phyloP scores from a whole-genome alignment of 257 asterid genomes.

The Solanum peruvianum region DNA sequence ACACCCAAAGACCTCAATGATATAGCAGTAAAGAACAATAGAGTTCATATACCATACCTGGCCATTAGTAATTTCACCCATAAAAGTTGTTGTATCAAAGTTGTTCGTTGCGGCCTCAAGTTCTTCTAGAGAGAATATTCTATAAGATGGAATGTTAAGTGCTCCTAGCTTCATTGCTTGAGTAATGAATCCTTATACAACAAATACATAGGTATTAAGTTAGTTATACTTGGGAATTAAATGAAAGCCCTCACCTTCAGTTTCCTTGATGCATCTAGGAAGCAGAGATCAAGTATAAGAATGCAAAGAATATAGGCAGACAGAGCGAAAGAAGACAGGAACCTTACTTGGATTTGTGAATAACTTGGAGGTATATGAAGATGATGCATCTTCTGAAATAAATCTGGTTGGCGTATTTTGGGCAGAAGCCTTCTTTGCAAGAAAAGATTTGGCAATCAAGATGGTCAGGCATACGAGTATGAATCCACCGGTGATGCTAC shows the following conservation, averaged over 20 bases:
- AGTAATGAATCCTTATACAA: constrained; percentile 50
- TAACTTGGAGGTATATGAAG: constrained; percentile 54
- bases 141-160: constrained; percentile 58
- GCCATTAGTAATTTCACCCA: constrained; percentile 56
- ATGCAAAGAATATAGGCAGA: too few species aligned
- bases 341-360: constrained; percentile 75
- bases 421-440: constrained; percentile 15
- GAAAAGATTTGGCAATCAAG: constrained; percentile 31
- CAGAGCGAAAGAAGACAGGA: neutral
- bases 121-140: constrained; percentile 65
- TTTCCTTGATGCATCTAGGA: neutral
- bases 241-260: neutral
- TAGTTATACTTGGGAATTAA: neutral
- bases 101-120: constrained; percentile 70
- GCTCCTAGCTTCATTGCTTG: constrained; percentile 76
- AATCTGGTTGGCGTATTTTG: constrained; percentile 21
- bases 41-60: constrained; percentile 36
- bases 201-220: neutral
- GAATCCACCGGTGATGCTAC: constrained; percentile 39
- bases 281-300: neutral
- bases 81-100: constrained; percentile 45
- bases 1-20: neutral
- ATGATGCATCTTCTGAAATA: constrained; percentile 33
- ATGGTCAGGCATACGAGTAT: constrained; percentile 23
- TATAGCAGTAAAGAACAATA: neutral